Conservation (phyloP, 352 stramenopile genomes). For the Thraustochytrium striatum region DNA sequence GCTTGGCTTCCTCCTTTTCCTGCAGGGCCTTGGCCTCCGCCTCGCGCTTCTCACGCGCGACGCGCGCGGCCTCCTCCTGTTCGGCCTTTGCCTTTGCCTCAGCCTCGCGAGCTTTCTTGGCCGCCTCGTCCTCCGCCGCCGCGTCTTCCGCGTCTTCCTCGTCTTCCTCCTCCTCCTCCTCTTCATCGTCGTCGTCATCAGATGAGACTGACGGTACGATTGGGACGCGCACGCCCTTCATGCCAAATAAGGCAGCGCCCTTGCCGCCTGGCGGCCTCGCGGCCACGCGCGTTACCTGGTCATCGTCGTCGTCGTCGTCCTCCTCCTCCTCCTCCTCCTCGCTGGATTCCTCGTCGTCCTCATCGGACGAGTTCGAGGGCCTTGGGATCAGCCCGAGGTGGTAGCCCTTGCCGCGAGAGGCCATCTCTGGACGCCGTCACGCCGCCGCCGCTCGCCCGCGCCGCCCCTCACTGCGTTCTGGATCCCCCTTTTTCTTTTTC, state of each 20-base stretch:
- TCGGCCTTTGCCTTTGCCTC: background rate
- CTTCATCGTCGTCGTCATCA: background rate
- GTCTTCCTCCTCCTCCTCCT: background rate
- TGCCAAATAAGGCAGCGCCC: too few species aligned
- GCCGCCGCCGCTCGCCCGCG: constrained; percentile 5
- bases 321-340: background rate
- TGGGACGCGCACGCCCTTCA: too few species aligned
- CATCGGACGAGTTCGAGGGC: background rate
- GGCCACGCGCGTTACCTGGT: background rate
- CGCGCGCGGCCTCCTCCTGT: too few species aligned
- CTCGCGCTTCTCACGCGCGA: too few species aligned
- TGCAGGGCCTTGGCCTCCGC: too few species aligned
- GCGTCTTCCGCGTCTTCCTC: background rate
- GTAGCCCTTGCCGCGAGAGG: too few species aligned
- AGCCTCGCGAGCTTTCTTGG: background rate
- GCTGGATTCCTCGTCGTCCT: background rate
- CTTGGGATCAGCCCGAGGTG: background rate
- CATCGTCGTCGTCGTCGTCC: background rate
- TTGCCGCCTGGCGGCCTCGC: background rate
- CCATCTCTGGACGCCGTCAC: constrained; percentile 2
- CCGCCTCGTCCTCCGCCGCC: background rate
- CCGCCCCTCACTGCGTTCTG: too few species aligned
- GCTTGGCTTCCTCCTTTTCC: too few species aligned
- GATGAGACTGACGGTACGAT: background rate
- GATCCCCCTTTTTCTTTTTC: too few species aligned